Percentiles rank a stretch among this genome's conserved stretches.
Conservation (phyloP, 768 basidiomycete genomes). For the Jaapia argillacea region DNA sequence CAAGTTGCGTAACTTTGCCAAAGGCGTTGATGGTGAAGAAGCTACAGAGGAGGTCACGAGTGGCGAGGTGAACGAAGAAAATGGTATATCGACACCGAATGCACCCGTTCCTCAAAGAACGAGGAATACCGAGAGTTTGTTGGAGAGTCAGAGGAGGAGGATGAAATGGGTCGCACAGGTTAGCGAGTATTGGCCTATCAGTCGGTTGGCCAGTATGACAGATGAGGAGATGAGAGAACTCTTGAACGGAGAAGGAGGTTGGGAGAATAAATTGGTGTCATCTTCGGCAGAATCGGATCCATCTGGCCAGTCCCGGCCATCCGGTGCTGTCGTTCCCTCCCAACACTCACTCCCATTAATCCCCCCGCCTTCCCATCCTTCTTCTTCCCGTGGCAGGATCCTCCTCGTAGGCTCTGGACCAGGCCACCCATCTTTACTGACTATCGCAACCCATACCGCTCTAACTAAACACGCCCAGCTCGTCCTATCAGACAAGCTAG, state of each 20-base stretch:
- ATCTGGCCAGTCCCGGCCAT: conserved; percentile 23
- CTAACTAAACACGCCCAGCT: conserved; percentile 76
- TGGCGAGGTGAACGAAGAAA: conserved; percentile 45
- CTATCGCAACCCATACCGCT: conserved; percentile 72
- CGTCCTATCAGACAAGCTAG: conserved; percentile 94
- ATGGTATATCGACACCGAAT: conserved; percentile 49
- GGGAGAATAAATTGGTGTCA: conserved; percentile 1
- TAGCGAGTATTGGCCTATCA: conserved; percentile 92
- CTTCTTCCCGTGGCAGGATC: conserved; percentile 50
- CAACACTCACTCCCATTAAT: conserved; percentile 12
- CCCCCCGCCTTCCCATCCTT: conserved; percentile 17
- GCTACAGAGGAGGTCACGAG: conserved; percentile 19
- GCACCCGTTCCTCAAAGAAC: conserved; percentile 50
- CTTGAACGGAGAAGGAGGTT: conserved; percentile 29
- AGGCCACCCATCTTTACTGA: conserved; percentile 88
- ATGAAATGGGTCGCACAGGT: conserved; percentile 95
- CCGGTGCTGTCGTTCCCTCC: conserved; percentile 16
- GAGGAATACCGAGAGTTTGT: conserved; percentile 33
- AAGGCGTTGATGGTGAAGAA: conserved; percentile 15
- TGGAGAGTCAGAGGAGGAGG: conserved; percentile 38
- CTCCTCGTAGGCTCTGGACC: conserved; percentile 91
- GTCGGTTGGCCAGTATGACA: conserved; percentile 61
- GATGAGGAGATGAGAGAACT: conserved; percentile 59
- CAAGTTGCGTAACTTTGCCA: conserved; percentile 46
- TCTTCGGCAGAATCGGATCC: conserved; percentile 1